Base-by-base conservation (phyloP, 2,329 filamentous ascomycete species). In the Colletotrichum karsti region DNA sequence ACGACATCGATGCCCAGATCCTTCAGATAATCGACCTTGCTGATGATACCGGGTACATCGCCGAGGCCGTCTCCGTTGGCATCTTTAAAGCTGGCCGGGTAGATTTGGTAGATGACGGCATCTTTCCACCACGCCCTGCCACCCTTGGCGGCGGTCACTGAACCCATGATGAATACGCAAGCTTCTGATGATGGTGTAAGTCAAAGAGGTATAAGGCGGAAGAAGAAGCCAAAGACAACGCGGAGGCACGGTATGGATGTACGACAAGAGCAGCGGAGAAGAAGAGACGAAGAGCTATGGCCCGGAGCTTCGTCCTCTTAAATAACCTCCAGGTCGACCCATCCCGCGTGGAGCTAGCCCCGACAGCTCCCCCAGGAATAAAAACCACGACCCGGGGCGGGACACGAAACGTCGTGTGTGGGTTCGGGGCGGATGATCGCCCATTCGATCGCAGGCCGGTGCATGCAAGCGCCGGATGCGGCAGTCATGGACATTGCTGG, bases 31-130 rank as follows among this genome's bases (percentile, higher is more conserved):
- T 88, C 83, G 1, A 92, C 80, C 69, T 89, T 88, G 44, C 85
- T 85, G 10, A 87, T 85, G 63, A 92, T 88, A n/a, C 90, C 90
- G 7, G 82, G 84, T 18, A 93, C 78, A 70, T 91, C 87, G 10
- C 90, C 89, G 71, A 88, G 82, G 57, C 90, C 88, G 72, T 89
- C 85, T 39, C 83, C 83, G 63, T 89, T 88, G 69, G 83, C 84
- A 74, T 88, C 85, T 61, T 85, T 84, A 75, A 87, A 90, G 0
- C 85, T 88, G 0, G 87, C 83, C 2, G 87, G 87, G 77, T 88
- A 90, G 71, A 90, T 86, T 72, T 90, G 87, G 73, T 89, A 89
- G 60, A 89, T 81, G 4, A 85, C 81, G 54, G 80, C 82, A 72
- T 88, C 84, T 75, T 88, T 88, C 87, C 87, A 89, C 86, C 87